Percentiles rank a stretch among this genome's conserved stretches.
phyloP scores from a whole-genome alignment of 2,329 filamentous ascomycete genomes.

The Grosmannia serpens region DNA sequence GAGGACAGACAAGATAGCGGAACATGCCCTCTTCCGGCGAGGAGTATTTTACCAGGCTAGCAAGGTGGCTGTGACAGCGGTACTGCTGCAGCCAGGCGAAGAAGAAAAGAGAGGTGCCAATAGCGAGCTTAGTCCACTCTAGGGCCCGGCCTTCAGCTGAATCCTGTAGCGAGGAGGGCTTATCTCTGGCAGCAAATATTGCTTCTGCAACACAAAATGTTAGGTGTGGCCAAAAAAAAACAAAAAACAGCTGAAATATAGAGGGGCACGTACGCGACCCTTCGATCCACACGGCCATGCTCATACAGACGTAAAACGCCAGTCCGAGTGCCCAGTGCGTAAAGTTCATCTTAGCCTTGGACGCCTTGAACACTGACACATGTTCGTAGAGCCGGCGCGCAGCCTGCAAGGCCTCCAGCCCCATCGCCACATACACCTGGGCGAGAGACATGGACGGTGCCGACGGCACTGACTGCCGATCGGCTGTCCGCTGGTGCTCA shows the following conservation, averaged over 20 bases:
- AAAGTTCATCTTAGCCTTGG: slow-evolving; percentile 70
- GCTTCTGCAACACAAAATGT: slow-evolving; percentile 6
- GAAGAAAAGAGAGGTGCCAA: slow-evolving; percentile 53
- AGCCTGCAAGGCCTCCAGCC: slow-evolving; percentile 66
- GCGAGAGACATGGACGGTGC: slow-evolving; percentile 41
- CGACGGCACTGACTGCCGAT: slow-evolving; percentile 10
- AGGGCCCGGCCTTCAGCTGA: background rate
- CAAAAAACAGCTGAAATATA: background rate
- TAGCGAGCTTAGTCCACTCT: slow-evolving; percentile 33
- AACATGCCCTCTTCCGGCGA: slow-evolving; percentile 68
- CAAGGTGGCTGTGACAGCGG: slow-evolving; percentile 58
- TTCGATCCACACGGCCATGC: slow-evolving; percentile 75
- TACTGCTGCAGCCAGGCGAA: slow-evolving; percentile 64
- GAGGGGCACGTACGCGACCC: slow-evolving; percentile 47
- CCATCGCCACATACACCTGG: slow-evolving; percentile 56
- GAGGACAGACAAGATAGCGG: slow-evolving; percentile 63
- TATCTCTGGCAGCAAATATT: slow-evolving; percentile 18
- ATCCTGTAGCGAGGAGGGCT: background rate
- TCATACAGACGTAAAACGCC: slow-evolving; percentile 62
- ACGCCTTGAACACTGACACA: slow-evolving; percentile 50
- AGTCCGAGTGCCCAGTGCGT: slow-evolving; percentile 73
- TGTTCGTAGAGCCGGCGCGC: slow-evolving; percentile 67
- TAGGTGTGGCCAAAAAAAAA: background rate
- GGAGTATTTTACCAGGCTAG: slow-evolving; percentile 67
- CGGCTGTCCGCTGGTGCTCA: background rate